Evolutionary conservation across 768 basidiomycete species (phyloP).

Genomic region (Boletus sp.): DNA sequence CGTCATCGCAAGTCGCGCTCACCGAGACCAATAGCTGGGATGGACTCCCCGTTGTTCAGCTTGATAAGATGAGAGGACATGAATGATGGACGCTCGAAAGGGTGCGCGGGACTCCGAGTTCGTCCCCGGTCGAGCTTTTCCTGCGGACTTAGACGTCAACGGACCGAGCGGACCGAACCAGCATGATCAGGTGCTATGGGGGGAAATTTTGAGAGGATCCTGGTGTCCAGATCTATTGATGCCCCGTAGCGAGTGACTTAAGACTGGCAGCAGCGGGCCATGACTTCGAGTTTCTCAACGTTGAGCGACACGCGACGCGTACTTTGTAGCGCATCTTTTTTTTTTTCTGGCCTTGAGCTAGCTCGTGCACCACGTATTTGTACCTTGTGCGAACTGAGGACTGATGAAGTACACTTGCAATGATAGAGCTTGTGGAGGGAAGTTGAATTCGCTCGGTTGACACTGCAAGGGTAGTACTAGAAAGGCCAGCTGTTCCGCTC

Average conservation of each 20-base stretch:
- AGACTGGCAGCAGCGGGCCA: background rate
- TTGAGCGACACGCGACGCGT: background rate
- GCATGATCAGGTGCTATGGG: background rate
- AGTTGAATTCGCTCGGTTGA: background rate
- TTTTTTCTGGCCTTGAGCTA: background rate
- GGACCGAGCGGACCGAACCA: constrained; percentile 20
- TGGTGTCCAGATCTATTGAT: background rate
- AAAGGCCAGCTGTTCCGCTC: too few relatives aligned
- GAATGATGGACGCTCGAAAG: background rate
- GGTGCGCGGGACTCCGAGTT: background rate
- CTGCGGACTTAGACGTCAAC: constrained; percentile 1
- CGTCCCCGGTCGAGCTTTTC: background rate
- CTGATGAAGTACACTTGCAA: background rate
- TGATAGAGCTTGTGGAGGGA: background rate
- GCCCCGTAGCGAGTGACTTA: background rate
- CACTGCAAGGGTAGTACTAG: background rate
- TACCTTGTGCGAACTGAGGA: background rate
- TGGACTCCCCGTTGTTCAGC: constrained; percentile 57
- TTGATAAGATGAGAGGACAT: constrained; percentile 48
- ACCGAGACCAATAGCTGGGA: constrained; percentile 61
- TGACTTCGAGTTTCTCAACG: background rate
- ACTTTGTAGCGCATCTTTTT: background rate
- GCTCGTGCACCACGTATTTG: too few relatives aligned
- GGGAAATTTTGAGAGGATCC: background rate
- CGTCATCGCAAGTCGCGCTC: constrained; percentile 27